Evolutionary conservation across 768 basidiomycete genomes (phyloP).

Genomic region (Hygrophorus russula): DNA sequence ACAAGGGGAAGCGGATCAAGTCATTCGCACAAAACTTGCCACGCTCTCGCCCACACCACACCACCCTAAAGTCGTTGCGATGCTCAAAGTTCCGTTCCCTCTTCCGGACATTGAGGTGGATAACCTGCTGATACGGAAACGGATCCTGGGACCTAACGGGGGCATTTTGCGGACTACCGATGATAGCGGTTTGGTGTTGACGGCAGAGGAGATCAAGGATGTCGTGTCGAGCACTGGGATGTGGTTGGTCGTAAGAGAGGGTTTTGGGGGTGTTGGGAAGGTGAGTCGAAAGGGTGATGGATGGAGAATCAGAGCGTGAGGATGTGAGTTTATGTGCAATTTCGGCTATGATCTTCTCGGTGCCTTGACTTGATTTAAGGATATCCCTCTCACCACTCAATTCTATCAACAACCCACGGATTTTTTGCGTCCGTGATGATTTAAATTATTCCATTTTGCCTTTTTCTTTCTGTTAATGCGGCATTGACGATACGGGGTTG

Average conservation of each 20-base stretch:
- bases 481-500: too few relatives aligned
- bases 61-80: slow-evolving; percentile 88
- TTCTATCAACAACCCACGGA: too few relatives aligned
- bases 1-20: slow-evolving; percentile 11
- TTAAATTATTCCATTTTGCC: too few relatives aligned
- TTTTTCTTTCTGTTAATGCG: too few relatives aligned
- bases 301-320: slow-evolving; percentile 58
- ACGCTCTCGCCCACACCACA: slow-evolving; percentile 89
- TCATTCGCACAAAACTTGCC: slow-evolving; percentile 56
- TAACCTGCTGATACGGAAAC: slow-evolving; percentile 37
- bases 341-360: too few relatives aligned
- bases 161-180: slow-evolving; percentile 13
- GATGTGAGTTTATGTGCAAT: not conserved
- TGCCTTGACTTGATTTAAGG: too few relatives aligned
- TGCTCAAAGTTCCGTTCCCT: slow-evolving; percentile 85
- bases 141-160: slow-evolving; percentile 25
- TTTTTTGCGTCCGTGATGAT: too few relatives aligned
- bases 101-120: slow-evolving; percentile 76
- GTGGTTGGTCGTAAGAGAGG: slow-evolving; percentile 88
- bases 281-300: slow-evolving; percentile 70
- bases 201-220: slow-evolving; percentile 92
- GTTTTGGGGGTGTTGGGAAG: slow-evolving; percentile 83
- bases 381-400: too few relatives aligned
- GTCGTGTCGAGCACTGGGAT: slow-evolving; percentile 77
- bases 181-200: slow-evolving; percentile 36